Evolutionary conservation across 352 stramenopile genomes (phyloP).

Genomic region (Phytophthora sansomeana): DNA sequence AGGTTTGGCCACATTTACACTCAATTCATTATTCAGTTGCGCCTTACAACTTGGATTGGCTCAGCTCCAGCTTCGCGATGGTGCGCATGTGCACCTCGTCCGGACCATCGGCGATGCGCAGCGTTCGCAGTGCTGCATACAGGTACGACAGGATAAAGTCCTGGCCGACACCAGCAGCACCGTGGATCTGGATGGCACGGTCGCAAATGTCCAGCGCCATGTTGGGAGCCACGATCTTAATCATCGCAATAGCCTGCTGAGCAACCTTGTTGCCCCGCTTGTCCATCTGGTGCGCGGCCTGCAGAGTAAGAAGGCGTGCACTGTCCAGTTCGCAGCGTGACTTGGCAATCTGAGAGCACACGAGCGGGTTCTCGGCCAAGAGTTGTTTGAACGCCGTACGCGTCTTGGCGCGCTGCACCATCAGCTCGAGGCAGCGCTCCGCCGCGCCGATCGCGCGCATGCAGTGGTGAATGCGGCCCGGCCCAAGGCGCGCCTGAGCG

Average conservation of each 20-base stretch:
- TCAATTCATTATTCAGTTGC: slow-evolving; percentile 23
- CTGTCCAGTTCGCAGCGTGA: slow-evolving; percentile 85
- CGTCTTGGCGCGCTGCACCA: slow-evolving; percentile 92
- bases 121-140: slow-evolving; percentile 91
- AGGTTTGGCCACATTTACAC: too few relatives aligned
- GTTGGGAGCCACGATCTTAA: slow-evolving; percentile 96
- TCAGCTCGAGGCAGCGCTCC: slow-evolving; percentile 87
- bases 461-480: slow-evolving; percentile 98
- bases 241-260: slow-evolving; percentile 95
- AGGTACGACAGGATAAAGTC: slow-evolving; percentile 95
- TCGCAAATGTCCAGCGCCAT: slow-evolving; percentile 91
- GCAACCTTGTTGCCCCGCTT: slow-evolving; percentile 87
- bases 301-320: slow-evolving; percentile 87
- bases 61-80: slow-evolving; percentile 94
- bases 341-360: slow-evolving; percentile 87
- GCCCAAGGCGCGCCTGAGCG: slow-evolving; percentile 92
- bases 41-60: slow-evolving; percentile 53
- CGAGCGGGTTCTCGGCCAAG: slow-evolving; percentile 87
- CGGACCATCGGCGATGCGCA: slow-evolving; percentile 96
- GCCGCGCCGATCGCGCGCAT: slow-evolving; percentile 95
- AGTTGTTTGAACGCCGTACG: slow-evolving; percentile 95
- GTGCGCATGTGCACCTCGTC: slow-evolving; percentile 97
- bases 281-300: slow-evolving; percentile 92
- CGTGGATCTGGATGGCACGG: slow-evolving; percentile 90
- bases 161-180: slow-evolving; percentile 87